These are phyloP conservation scores for Lablab purpureus DNA, from an alignment of 306 rosid genomes.

Conservation along the genomic window DNA sequence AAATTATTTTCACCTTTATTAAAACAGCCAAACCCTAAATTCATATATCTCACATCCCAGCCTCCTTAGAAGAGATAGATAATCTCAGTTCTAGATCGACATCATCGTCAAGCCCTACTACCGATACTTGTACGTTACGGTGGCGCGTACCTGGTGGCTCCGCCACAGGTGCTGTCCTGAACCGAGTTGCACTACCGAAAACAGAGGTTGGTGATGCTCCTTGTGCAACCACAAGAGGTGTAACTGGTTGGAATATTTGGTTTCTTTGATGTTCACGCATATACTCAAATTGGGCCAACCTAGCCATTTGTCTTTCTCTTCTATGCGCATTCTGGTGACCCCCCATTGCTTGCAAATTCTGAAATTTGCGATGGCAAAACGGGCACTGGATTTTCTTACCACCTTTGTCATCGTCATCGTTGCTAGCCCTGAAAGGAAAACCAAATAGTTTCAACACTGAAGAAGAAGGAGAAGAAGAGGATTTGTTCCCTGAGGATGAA, in stretches of 20 bases:
- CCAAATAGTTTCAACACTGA: conserved; percentile 4
- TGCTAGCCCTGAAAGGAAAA: not conserved
- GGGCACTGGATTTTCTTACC: not conserved
- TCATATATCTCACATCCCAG: not conserved
- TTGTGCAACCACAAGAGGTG: not conserved
- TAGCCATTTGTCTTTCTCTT: conserved; percentile 35
- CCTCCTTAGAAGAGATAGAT: not conserved
- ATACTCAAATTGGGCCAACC: not conserved
- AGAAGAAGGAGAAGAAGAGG: not conserved
- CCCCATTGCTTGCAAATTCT: conserved; percentile 24
- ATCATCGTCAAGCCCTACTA: not conserved
- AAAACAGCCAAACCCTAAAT: not conserved
- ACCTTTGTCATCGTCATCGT: not conserved
- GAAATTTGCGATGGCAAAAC: not conserved
- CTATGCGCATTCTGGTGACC: conserved; percentile 37
- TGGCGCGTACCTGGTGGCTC: conserved; percentile 24
- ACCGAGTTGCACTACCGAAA: conserved; percentile 7
- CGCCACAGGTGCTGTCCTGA: conserved; percentile 1
- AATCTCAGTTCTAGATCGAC: conserved; percentile 36
- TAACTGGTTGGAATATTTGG: not conserved
- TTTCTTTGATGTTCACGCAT: not conserved
- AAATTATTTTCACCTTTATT: not conserved
- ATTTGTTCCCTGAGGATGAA: conserved; percentile 10
- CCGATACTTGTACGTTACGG: not conserved
- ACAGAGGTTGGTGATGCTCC: not conserved